phyloP scores from a whole-genome alignment of 164 flowering plant genomes.

The Cinnamomum chago region DNA sequence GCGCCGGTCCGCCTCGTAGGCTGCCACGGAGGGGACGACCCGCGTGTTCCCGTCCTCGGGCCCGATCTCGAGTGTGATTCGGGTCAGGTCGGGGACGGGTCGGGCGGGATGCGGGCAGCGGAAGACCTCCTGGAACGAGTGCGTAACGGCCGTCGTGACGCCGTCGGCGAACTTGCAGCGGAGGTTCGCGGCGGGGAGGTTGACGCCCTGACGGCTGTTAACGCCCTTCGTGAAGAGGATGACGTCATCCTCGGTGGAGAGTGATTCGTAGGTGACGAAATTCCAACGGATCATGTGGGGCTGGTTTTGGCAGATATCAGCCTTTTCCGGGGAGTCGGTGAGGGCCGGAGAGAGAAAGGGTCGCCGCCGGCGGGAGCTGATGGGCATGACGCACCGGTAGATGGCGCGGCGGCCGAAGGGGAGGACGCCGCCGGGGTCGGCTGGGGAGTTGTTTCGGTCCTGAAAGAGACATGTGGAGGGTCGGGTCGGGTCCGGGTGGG shows the following conservation, averaged over 20 bases:
- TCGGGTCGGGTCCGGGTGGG: slow-evolving; percentile 4
- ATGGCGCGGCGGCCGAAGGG: slow-evolving; percentile 24
- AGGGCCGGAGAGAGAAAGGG: slow-evolving; percentile 44
- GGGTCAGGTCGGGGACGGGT: slow-evolving; percentile 9
- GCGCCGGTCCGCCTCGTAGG: slow-evolving; percentile 34
- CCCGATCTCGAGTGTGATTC: slow-evolving; percentile 37
- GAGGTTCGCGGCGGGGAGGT: slow-evolving; percentile 40
- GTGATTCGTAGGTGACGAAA: slow-evolving; percentile 57
- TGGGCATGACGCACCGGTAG: slow-evolving; percentile 56
- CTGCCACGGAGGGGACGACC: slow-evolving; percentile 58
- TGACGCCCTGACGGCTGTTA: slow-evolving; percentile 53
- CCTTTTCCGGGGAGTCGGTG: slow-evolving; percentile 6
- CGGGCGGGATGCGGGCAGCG: slow-evolving; percentile 51
- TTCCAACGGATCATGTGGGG: slow-evolving; percentile 49
- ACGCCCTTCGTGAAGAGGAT: slow-evolving; percentile 73
- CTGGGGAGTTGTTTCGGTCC: slow-evolving; percentile 49
- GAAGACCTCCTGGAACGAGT: slow-evolving; percentile 77
- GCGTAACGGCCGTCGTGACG: slow-evolving; percentile 45
- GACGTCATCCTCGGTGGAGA: slow-evolving; percentile 66
- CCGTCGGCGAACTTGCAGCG: slow-evolving; percentile 50
- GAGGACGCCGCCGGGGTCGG: slow-evolving; percentile 38
- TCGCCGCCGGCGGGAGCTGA: slow-evolving; percentile 34
- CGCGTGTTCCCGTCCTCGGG: neutral
- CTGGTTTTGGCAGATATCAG: neutral
- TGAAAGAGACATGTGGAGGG: slow-evolving; percentile 47